Evolutionary conservation across 306 rosid species (phyloP).

Genomic region (Trichosanthes truncata): DNA sequence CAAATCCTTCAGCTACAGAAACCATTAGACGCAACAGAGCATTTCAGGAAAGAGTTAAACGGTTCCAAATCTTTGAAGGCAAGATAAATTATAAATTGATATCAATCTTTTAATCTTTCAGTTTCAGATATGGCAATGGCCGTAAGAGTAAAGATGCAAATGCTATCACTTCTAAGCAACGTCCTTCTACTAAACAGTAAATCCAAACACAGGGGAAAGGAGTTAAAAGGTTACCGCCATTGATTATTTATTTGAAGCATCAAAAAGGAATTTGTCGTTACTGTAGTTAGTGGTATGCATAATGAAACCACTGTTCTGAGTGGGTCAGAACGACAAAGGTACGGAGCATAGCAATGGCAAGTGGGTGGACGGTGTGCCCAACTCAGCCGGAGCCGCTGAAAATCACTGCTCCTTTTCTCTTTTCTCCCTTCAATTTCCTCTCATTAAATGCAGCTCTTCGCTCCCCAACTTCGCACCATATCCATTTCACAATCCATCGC

Average conservation of each 20-base stretch:
- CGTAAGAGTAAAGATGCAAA: conserved; percentile 42
- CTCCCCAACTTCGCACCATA: background rate
- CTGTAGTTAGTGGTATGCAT: conserved; percentile 6
- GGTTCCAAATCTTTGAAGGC: conserved; percentile 56
- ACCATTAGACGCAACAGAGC: conserved; percentile 19
- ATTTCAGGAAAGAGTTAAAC: conserved; percentile 24
- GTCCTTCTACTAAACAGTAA: background rate
- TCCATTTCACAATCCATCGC: background rate
- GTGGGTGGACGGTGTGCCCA: background rate
- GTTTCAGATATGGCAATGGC: background rate
- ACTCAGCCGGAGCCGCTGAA: conserved; percentile 2
- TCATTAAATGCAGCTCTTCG: background rate
- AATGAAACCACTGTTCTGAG: conserved; percentile 2
- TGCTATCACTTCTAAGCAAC: conserved; percentile 4
- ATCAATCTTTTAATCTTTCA: background rate
- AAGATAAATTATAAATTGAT: conserved; percentile 28
- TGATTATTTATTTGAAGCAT: conserved; percentile 3
- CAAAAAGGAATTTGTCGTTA: conserved; percentile 5
- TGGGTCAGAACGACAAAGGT: background rate
- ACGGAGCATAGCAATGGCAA: background rate
- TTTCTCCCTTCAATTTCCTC: background rate
- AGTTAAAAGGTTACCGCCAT: conserved; percentile 3
- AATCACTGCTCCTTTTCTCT: background rate
- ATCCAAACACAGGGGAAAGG: background rate
- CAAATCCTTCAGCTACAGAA: background rate